Base-by-base conservation (phyloP, 805 yeast species). In the Wickerhamiella domercqiae region DNA sequence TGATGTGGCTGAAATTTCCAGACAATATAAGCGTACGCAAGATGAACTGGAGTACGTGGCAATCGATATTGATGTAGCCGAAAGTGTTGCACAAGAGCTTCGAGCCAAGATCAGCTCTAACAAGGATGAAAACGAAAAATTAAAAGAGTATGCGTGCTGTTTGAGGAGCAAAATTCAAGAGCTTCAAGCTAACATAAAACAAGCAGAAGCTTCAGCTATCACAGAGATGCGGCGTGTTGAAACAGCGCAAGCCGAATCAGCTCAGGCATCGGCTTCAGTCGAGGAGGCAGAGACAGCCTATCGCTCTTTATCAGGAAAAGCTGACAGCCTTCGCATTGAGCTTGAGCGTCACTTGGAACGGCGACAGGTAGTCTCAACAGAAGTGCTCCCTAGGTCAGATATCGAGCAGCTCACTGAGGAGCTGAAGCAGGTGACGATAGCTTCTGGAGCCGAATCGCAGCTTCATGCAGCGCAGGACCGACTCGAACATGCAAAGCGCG, bases 141-240 rank as follows among this genome's bases (percentile, higher is more conserved):
- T 24, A 9, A 24, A 24, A 13, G 26, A 24, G 13, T 13, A 24
- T 9, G 11, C 13, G 26, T 9, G 11, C 13, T 13, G 9, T 13
- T 24, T 24, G 26, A 24, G 26, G 26, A n/a, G n/a, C n/a, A n/a
- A n/a, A n/a, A n/a, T n/a, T n/a, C 26, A 24, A 24, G 26, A 24
- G 13, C 26, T 24, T 13, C 9, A 13, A 24, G 26, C 26, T 13
- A 13, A 24, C 9, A 9, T 24, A 13, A 13, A 24, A 9, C 11
- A 9, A 24, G 13, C 11, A 9, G 13, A 9, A 24, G 26, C 26
- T 24, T 9, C 26, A 9, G 9, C 26, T 9, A 13, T 9, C 11
- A 24, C 26, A 13, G 9, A 13, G 11, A 13, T 24, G 11, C 9
- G 26, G 13, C 11, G 13, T 9, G 13, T 24, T 13, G 13, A 24